Evolutionary conservation across 129 eudicot genomes (phyloP).

Genomic region (Pulicaria dysenterica): DNA sequence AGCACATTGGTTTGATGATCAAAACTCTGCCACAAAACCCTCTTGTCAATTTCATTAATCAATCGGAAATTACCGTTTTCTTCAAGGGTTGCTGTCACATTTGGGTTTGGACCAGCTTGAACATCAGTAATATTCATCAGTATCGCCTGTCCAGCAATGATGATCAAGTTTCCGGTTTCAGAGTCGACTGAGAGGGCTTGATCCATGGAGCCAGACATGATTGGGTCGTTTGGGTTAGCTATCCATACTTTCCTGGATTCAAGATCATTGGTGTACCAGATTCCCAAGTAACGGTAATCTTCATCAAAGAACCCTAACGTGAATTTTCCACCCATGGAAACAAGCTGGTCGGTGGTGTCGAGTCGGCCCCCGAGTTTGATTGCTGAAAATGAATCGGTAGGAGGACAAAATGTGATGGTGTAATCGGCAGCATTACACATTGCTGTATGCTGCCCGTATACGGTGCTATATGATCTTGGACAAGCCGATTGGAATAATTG

Average conservation of each 20-base stretch:
- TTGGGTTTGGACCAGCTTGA: conserved; percentile 19
- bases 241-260: conserved; percentile 36
- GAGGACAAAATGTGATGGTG: conserved; percentile 30
- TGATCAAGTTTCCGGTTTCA: conserved; percentile 30
- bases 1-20: conserved; percentile 38
- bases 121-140: conserved; percentile 21
- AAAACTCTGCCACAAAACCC: conserved; percentile 47
- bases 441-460: too few species aligned
- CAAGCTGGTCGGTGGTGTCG: conserved; percentile 9
- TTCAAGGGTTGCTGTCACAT: conserved; percentile 32
- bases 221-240: conserved; percentile 38
- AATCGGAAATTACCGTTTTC: conserved; percentile 37
- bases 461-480: conserved; percentile 37
- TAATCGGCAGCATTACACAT: background rate
- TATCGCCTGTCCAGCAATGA: background rate
- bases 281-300: conserved; percentile 35
- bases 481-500: conserved; percentile 38
- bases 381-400: conserved; percentile 10
- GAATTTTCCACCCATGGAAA: conserved; percentile 30
- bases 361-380: conserved; percentile 20
- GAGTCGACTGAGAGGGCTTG: conserved; percentile 23
- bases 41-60: conserved; percentile 13
- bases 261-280: conserved; percentile 37
- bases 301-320: conserved; percentile 36
- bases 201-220: background rate